Evolutionary conservation across 352 stramenopile species (phyloP).

Genomic region (Thalassiosira hispida): DNA sequence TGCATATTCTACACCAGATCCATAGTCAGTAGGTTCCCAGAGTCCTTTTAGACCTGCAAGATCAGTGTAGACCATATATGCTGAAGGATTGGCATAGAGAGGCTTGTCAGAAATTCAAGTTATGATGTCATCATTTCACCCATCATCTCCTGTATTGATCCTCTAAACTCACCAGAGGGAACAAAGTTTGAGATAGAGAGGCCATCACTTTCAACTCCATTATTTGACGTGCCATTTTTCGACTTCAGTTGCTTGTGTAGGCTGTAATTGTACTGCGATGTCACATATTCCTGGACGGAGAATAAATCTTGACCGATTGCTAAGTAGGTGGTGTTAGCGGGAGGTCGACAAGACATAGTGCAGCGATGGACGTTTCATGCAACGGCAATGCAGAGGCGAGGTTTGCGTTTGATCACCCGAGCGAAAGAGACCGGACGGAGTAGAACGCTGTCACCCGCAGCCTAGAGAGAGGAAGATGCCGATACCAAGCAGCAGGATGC

Average conservation of each 20-base stretch:
- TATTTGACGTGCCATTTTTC: not conserved
- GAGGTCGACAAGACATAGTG: constrained; percentile 50
- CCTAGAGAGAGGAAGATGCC: no score
- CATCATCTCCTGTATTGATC: no score
- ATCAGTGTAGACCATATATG: constrained; percentile 79
- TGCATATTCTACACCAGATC: constrained; percentile 79
- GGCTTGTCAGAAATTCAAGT: not conserved
- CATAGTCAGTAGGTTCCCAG: constrained; percentile 74
- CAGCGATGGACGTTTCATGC: no score
- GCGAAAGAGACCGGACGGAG: no score
- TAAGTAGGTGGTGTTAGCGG: constrained; percentile 64
- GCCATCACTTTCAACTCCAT: not conserved
- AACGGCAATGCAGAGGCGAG: no score
- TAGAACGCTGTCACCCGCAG: no score
- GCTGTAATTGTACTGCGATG: constrained; percentile 73
- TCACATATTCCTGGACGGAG: constrained; percentile 78
- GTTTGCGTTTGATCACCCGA: no score
- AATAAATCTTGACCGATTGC: constrained; percentile 82
- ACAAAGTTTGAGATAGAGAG: constrained; percentile 48
- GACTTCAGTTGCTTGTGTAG: constrained; percentile 50
- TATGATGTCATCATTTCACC: no score
- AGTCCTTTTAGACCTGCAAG: constrained; percentile 69
- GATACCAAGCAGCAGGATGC: no score
- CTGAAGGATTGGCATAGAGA: constrained; percentile 41
- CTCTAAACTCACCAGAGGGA: constrained; percentile 38